These are phyloP conservation scores for Mucor lusitanicus DNA, from an alignment of 371 early-diverging fungal species.

Conservation along the genomic window DNA sequence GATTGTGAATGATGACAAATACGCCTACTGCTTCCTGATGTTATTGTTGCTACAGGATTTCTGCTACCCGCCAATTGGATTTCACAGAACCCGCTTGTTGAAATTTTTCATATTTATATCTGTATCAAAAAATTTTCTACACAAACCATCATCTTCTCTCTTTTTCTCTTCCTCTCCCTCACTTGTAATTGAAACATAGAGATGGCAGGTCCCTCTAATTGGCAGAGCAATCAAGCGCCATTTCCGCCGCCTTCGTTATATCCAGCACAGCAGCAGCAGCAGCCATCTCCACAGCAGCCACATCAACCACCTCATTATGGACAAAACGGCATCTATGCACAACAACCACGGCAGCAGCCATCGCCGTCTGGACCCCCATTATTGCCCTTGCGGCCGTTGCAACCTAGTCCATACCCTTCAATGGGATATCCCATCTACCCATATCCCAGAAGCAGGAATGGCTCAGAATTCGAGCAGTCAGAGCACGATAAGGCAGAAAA, in stretches of 20 bases:
- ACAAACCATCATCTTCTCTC: not conserved
- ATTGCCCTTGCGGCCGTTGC: constrained; percentile 4
- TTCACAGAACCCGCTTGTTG: not conserved
- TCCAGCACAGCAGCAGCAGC: not conserved
- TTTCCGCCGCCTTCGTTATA: not conserved
- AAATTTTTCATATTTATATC: not conserved
- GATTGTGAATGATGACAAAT: not conserved
- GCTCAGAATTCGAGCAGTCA: not conserved
- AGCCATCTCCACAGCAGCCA: not conserved
- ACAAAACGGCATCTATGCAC: not conserved
- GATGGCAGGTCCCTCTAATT: constrained; percentile 20
- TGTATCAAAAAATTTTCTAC: not conserved
- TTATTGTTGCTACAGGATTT: not conserved
- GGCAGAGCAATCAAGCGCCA: constrained; percentile 2
- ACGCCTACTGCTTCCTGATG: not conserved
- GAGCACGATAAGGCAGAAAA: constrained; percentile 10
- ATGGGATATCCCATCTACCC: constrained; percentile 11
- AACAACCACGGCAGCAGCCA: not conserved
- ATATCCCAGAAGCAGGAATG: not conserved
- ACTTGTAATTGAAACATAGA: not conserved
- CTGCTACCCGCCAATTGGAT: not conserved
- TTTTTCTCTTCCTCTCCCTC: not conserved
- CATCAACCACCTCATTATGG: not conserved
- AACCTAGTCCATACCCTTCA: constrained; percentile 15
- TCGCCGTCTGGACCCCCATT: not conserved